Evolutionary conservation across 805 yeast genomes (phyloP).

Genomic region (Jamesozyma jinghongensis): DNA sequence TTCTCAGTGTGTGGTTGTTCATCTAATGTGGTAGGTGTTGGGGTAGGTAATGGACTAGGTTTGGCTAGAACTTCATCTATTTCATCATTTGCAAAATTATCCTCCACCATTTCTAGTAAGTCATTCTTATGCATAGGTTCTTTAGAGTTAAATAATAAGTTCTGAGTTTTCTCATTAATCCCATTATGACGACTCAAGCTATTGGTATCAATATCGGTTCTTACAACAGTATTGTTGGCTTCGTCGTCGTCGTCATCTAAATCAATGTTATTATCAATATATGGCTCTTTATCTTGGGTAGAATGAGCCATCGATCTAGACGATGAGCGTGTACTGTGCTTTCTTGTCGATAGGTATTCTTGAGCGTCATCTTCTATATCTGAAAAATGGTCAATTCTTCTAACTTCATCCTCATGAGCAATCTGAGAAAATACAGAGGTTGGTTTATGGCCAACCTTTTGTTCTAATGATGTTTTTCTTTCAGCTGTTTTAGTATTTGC

Average conservation of each 20-base stretch:
- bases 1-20: no score
- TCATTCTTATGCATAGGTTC: conserved; percentile 6
- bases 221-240: neutral
- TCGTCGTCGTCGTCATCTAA: neutral
- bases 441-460: conserved; percentile 13
- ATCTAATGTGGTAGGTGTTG: neutral
- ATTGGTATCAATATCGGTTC: conserved; percentile 1
- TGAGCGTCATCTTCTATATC: conserved; percentile 9
- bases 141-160: neutral
- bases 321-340: no score
- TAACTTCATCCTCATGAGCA: conserved; percentile 11
- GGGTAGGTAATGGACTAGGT: neutral
- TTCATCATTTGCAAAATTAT: neutral
- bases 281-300: no score
- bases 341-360: neutral
- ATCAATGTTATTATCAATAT: no score
- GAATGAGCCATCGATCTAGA: no score
- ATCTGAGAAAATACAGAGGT: conserved; percentile 10
- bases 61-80: neutral
- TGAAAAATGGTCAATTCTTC: conserved; percentile 7
- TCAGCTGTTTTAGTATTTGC: conserved; percentile 5
- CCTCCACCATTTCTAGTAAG: conserved; percentile 6
- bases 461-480: conserved; percentile 23
- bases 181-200: conserved; percentile 7
- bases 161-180: neutral